These are phyloP conservation scores for Rhizopus arrhizus DNA, from an alignment of 371 early-diverging fungal genomes.

Conservation along the genomic window DNA sequence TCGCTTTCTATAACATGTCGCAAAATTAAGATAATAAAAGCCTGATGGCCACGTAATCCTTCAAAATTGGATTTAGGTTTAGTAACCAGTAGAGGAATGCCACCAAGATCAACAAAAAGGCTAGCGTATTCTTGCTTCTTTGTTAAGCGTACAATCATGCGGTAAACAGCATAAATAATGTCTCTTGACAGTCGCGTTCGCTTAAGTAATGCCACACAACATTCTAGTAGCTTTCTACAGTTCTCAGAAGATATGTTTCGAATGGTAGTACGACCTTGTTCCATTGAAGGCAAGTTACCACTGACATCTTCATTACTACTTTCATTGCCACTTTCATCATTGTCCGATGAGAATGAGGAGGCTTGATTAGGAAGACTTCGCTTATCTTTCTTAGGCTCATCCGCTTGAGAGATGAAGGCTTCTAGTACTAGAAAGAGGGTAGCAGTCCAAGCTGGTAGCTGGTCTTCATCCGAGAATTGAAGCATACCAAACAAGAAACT, in stretches of 20 bases:
- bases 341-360: conserved; percentile 15
- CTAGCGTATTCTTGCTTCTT: conserved; percentile 65
- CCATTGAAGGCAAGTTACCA: not conserved
- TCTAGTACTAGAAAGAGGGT: conserved; percentile 72
- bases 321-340: conserved; percentile 22
- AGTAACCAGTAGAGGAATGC: conserved; percentile 64
- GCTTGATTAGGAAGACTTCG: conserved; percentile 7
- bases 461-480: conserved; percentile 19
- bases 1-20: conserved; percentile 86
- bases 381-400: conserved; percentile 60
- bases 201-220: conserved; percentile 51
- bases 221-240: conserved; percentile 41
- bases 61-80: conserved; percentile 51
- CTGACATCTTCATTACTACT: conserved; percentile 16
- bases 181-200: conserved; percentile 53
- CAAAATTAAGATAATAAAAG: conserved; percentile 78
- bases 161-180: conserved; percentile 67
- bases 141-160: conserved; percentile 82
- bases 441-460: conserved; percentile 63
- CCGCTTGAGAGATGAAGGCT: conserved; percentile 62
- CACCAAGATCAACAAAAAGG: conserved; percentile 69
- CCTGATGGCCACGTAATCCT: conserved; percentile 71
- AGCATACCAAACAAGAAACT: conserved; percentile 53
- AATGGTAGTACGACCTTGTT: not conserved
- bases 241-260: conserved; percentile 30